phyloP scores from a whole-genome alignment of 768 basidiomycete species.

The Tulasnella sp. region DNA sequence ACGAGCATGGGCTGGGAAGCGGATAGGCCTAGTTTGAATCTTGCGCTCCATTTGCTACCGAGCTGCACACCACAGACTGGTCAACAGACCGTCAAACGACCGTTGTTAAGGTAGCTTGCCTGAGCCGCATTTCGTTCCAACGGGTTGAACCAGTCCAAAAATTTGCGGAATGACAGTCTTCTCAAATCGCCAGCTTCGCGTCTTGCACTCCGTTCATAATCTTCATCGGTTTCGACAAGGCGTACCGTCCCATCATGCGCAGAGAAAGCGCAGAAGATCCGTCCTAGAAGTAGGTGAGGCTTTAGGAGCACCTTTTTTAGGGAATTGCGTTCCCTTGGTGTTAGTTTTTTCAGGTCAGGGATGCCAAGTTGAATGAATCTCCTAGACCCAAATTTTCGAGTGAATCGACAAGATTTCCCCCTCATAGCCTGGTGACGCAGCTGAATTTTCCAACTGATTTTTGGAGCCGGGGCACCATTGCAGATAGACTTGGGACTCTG shows the following conservation, averaged over 20 bases:
- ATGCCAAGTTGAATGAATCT: slow-evolving; percentile 43
- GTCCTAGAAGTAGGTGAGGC: slow-evolving; percentile 54
- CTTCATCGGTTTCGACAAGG: slow-evolving; percentile 53
- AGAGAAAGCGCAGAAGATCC: slow-evolving; percentile 57
- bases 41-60: slow-evolving; percentile 60
- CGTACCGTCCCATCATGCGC: slow-evolving; percentile 55
- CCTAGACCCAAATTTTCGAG: slow-evolving; percentile 60
- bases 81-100: neutral
- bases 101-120: slow-evolving; percentile 37
- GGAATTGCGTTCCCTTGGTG: slow-evolving; percentile 18
- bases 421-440: slow-evolving; percentile 49
- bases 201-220: neutral
- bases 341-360: neutral
- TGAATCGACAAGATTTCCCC: slow-evolving; percentile 54
- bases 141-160: slow-evolving; percentile 56
- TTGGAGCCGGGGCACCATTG: neutral
- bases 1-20: slow-evolving; percentile 57
- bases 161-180: slow-evolving; percentile 42
- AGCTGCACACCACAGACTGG: slow-evolving; percentile 38
- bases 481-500: neutral
- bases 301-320: slow-evolving; percentile 44
- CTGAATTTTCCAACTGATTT: slow-evolving; percentile 33
- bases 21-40: slow-evolving; percentile 58
- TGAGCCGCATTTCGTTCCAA: slow-evolving; percentile 47
- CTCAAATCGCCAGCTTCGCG: slow-evolving; percentile 11